These are phyloP conservation scores for Dictyophora rubrovolvata DNA, from an alignment of 768 basidiomycete genomes.

Conservation along the genomic window DNA sequence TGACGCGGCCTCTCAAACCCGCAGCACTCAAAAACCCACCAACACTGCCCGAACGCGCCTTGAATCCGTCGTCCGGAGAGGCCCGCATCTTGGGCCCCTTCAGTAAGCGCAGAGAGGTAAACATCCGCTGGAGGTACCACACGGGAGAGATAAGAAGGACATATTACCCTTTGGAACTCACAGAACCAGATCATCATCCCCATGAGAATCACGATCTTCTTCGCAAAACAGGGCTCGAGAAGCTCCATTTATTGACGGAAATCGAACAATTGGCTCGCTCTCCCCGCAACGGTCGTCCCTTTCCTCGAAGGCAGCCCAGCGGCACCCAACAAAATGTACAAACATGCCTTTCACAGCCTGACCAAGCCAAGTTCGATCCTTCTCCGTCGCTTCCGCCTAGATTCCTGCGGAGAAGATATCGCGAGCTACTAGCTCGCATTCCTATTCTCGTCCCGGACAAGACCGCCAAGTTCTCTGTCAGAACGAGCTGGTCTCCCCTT, in stretches of 20 bases:
- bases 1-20: constrained; percentile 32
- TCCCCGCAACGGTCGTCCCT: background rate
- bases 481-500: constrained; percentile 19
- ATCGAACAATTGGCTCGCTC: constrained; percentile 6
- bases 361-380: too few species aligned
- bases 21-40: constrained; percentile 40
- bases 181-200: background rate
- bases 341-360: background rate
- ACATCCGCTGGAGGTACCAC: constrained; percentile 63
- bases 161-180: constrained; percentile 47
- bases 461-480: background rate
- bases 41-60: constrained; percentile 45
- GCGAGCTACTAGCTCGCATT: constrained; percentile 45
- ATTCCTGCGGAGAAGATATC: constrained; percentile 42
- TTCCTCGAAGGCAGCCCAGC: constrained; percentile 2
- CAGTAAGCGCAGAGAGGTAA: constrained; percentile 65
- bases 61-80: constrained; percentile 44
- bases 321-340: background rate
- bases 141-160: constrained; percentile 42
- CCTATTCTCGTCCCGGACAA: constrained; percentile 40
- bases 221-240: constrained; percentile 5
- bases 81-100: constrained; percentile 51
- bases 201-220: background rate
- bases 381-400: constrained; percentile 12
- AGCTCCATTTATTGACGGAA: background rate